Evolutionary conservation across 352 stramenopile genomes (phyloP).

Genomic region (Globisporangium sylvaticum): DNA sequence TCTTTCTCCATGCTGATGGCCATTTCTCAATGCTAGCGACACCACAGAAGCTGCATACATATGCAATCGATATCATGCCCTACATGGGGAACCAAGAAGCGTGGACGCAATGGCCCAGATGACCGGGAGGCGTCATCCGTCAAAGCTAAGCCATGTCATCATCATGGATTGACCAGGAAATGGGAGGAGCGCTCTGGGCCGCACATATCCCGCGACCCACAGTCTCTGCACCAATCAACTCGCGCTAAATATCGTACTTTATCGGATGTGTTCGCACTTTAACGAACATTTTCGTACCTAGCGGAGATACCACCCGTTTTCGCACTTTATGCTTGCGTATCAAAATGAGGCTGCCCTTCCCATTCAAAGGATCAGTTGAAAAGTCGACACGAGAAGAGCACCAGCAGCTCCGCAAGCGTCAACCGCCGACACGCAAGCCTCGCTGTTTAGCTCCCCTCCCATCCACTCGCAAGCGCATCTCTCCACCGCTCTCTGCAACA

Average conservation of each 20-base stretch:
- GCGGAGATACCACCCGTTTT: background rate
- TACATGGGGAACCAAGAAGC: too few relatives aligned
- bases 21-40: background rate
- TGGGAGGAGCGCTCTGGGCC: slow-evolving; percentile 5
- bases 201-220: slow-evolving; percentile 2
- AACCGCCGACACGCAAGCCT: slow-evolving; percentile 14
- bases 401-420: slow-evolving; percentile 4
- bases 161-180: background rate
- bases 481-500: slow-evolving; percentile 28
- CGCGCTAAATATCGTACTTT: background rate
- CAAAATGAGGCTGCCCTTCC: background rate
- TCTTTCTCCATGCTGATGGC: too few relatives aligned
- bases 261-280: background rate
- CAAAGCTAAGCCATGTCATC: slow-evolving; percentile 16
- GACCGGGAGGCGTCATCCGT: background rate
- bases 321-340: background rate
- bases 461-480: background rate
- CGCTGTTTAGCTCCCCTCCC: too few relatives aligned
- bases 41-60: background rate
- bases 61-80: too few relatives aligned
- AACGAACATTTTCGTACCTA: background rate
- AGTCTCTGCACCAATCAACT: slow-evolving; percentile 7
- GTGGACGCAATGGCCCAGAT: background rate
- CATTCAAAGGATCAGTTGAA: background rate
- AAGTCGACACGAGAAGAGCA: slow-evolving; percentile 2